Conservation (phyloP, 2,329 filamentous ascomycete genomes). For the Cadophora gregata region DNA sequence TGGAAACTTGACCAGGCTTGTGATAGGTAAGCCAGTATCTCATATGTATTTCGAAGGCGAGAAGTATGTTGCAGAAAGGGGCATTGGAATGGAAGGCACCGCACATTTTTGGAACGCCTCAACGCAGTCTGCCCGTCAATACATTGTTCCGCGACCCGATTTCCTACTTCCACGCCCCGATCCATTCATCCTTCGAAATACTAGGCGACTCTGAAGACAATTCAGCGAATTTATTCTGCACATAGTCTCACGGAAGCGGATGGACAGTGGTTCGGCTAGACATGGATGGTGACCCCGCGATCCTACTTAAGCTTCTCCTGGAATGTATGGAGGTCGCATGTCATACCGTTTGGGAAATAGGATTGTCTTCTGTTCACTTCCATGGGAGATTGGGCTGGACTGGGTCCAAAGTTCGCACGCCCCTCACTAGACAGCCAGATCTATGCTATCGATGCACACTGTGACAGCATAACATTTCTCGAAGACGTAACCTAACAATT, state of each 20-base stretch:
- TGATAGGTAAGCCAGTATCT: conserved; percentile 46
- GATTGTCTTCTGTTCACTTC: background rate
- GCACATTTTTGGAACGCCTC: background rate
- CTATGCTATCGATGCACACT: background rate
- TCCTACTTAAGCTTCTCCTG: background rate
- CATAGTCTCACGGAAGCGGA: background rate
- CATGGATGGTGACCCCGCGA: background rate
- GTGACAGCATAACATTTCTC: background rate
- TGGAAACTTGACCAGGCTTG: conserved; percentile 48
- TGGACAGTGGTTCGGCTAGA: background rate
- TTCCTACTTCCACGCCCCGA: background rate
- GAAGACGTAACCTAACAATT: background rate
- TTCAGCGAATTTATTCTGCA: background rate
- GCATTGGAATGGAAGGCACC: conserved; percentile 5
- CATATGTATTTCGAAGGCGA: conserved; percentile 13
- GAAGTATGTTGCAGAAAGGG: background rate
- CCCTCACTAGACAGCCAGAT: background rate
- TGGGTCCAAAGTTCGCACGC: background rate
- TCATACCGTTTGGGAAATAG: background rate
- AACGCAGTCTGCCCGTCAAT: background rate
- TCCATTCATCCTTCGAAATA: background rate
- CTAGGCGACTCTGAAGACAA: background rate
- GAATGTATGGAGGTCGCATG: background rate
- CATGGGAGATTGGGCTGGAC: background rate
- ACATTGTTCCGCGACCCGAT: background rate